phyloP scores from a whole-genome alignment of 2,329 filamentous ascomycete genomes.

The Curvularia spicifera region DNA sequence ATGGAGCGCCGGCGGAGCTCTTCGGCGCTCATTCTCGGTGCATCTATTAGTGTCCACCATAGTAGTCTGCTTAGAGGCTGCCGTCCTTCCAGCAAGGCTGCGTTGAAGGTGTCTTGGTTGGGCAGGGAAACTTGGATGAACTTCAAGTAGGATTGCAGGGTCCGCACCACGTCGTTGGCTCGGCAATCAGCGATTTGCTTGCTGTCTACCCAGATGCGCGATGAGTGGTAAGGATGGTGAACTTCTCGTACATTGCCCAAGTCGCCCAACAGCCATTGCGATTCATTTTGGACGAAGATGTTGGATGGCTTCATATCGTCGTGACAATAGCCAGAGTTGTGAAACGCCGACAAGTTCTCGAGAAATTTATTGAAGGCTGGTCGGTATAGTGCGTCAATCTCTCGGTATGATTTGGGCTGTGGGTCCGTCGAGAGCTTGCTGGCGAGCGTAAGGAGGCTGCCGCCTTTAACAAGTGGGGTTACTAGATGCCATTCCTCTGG shows the following conservation, averaged over 20 bases:
- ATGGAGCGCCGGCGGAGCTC: constrained; percentile 19
- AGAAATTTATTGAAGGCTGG: constrained; percentile 40
- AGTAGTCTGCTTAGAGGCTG: constrained; percentile 36
- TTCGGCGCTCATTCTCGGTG: constrained; percentile 17
- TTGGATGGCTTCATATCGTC: constrained; percentile 49
- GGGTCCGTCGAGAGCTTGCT: constrained; percentile 3
- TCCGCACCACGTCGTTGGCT: constrained; percentile 40
- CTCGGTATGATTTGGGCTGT: constrained; percentile 8
- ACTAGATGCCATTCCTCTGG: constrained; percentile 31
- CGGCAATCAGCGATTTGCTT: constrained; percentile 34
- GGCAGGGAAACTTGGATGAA: constrained; percentile 26
- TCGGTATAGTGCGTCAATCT: constrained; percentile 39
- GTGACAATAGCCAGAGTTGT: constrained; percentile 44
- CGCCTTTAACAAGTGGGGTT: constrained; percentile 25
- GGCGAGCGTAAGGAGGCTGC: constrained; percentile 22
- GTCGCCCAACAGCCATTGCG: constrained; percentile 44
- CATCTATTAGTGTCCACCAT: constrained; percentile 28
- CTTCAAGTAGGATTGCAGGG: constrained; percentile 39
- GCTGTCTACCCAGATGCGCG: constrained; percentile 33
- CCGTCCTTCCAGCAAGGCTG: constrained; percentile 26
- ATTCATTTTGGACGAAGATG: constrained; percentile 34
- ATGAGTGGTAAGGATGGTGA: constrained; percentile 38
- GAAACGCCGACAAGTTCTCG: constrained; percentile 30
- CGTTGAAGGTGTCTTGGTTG: constrained; percentile 29
- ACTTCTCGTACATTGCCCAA: constrained; percentile 45